These are phyloP conservation scores for Trichoderma polysporum DNA, from an alignment of 2,329 filamentous ascomycete species.

Conservation along the genomic window DNA sequence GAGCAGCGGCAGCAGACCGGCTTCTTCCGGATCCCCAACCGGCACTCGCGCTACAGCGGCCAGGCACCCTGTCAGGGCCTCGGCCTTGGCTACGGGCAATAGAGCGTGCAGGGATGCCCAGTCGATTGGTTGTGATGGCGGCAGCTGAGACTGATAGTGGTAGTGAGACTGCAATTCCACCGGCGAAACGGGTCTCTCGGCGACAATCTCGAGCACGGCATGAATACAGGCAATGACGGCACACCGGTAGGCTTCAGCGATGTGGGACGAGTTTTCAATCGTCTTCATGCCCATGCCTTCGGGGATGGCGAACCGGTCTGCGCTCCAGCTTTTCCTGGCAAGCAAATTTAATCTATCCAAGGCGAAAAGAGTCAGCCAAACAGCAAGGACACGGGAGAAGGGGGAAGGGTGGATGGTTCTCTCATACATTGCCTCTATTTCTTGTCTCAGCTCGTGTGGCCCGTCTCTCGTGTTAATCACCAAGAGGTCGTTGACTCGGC, in stretches of 20 bases:
- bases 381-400: background rate
- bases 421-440: constrained; percentile 1
- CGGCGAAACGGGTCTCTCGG: background rate
- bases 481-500: background rate
- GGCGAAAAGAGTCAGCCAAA: background rate
- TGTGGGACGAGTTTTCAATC: constrained; percentile 4
- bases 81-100: background rate
- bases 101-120: constrained; percentile 10
- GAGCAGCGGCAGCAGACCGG: constrained; percentile 9
- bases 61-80: constrained; percentile 2
- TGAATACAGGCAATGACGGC: constrained; percentile 11
- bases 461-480: background rate
- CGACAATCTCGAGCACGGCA: constrained; percentile 3
- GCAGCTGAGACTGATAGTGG: background rate
- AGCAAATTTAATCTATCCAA: constrained; percentile 3
- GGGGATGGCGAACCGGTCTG: constrained; percentile 13
- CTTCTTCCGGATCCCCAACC: constrained; percentile 13
- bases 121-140: background rate
- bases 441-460: background rate
- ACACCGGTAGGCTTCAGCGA: constrained; percentile 12
- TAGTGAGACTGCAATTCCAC: background rate
- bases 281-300: constrained; percentile 8
- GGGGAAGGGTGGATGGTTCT: background rate
- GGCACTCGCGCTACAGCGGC: constrained; percentile 8
- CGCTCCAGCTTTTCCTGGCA: constrained; percentile 3